Percentiles rank a stretch among this genome's conserved stretches.
Evolutionary conservation across 352 stramenopile genomes (phyloP).

Genomic region (Pythium rishiriense): DNA sequence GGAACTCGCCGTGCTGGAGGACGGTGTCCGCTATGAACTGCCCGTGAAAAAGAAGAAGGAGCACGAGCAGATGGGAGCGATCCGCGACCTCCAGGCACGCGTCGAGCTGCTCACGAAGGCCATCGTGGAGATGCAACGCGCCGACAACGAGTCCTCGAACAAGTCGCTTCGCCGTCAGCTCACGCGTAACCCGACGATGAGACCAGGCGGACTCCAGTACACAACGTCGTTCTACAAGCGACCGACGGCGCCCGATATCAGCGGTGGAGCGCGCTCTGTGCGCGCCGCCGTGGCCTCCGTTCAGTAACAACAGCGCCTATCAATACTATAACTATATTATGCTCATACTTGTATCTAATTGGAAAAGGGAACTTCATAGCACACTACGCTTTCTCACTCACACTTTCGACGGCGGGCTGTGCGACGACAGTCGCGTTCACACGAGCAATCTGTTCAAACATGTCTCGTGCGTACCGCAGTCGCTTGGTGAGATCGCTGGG

Average conservation of each 20-base stretch:
- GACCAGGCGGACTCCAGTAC: slow-evolving; percentile 3
- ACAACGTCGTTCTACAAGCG: slow-evolving; percentile 16
- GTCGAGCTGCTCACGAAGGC: slow-evolving; percentile 44
- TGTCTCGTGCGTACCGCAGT: slow-evolving; percentile 94
- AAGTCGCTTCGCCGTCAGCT: slow-evolving; percentile 7
- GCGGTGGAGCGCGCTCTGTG: not conserved
- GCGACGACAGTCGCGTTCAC: slow-evolving; percentile 16
- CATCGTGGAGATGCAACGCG: slow-evolving; percentile 36
- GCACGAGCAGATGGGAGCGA: slow-evolving; percentile 19
- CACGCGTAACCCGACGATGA: slow-evolving; percentile 6
- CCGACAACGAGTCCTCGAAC: slow-evolving; percentile 10
- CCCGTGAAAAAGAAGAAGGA: slow-evolving; percentile 39
- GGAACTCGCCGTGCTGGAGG: slow-evolving; percentile 35
- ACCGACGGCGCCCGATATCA: slow-evolving; percentile 10
- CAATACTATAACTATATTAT: slow-evolving; percentile 17
- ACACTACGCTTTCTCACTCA: slow-evolving; percentile 16
- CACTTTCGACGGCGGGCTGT: slow-evolving; percentile 6
- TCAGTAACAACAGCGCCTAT: slow-evolving; percentile 9
- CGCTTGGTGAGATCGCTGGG: slow-evolving; percentile 73
- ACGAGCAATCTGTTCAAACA: slow-evolving; percentile 93
- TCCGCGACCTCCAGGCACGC: slow-evolving; percentile 41
- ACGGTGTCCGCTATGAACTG: slow-evolving; percentile 60
- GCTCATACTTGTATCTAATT: slow-evolving; percentile 15
- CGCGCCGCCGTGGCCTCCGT: not conserved
- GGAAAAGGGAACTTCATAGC: not conserved